These are phyloP conservation scores for Chloranthus sessilifolius DNA, from an alignment of 164 flowering plant genomes.

Conservation along the genomic window DNA sequence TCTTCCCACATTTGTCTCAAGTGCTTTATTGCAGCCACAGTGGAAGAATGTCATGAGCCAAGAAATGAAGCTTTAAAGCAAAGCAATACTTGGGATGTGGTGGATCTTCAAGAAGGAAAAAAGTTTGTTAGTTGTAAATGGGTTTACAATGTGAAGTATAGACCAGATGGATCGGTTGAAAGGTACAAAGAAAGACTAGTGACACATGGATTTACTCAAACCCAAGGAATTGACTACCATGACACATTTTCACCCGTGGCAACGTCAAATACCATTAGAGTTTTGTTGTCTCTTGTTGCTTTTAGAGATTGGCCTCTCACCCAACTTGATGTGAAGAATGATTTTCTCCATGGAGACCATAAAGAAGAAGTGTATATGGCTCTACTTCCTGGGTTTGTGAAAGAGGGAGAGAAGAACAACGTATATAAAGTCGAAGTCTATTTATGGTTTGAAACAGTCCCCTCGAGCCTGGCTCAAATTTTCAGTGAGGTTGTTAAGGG, in stretches of 20 bases:
- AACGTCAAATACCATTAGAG: too few relatives aligned
- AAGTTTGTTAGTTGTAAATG: background rate
- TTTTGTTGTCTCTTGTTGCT: background rate
- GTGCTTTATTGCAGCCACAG: too few relatives aligned
- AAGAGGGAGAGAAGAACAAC: background rate
- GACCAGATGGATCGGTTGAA: background rate
- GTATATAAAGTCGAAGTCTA: background rate
- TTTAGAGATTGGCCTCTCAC: background rate
- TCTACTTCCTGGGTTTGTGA: background rate
- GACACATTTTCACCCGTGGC: background rate
- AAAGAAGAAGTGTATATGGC: too few relatives aligned
- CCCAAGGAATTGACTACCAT: background rate
- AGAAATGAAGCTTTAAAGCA: too few relatives aligned
- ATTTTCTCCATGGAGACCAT: too few relatives aligned
- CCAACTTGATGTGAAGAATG: too few relatives aligned
- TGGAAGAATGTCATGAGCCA: too few relatives aligned
- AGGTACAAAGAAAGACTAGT: conserved; percentile 1
- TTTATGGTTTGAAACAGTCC: background rate
- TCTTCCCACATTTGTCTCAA: too few relatives aligned
- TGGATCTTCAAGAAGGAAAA: too few relatives aligned
- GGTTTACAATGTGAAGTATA: background rate
- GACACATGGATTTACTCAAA: background rate
- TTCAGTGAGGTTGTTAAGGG: background rate
- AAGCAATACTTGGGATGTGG: too few relatives aligned
- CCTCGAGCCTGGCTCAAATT: background rate